Conservation (phyloP, 495 filamentous ascomycete genomes). For the Bombardia bombarda region DNA sequence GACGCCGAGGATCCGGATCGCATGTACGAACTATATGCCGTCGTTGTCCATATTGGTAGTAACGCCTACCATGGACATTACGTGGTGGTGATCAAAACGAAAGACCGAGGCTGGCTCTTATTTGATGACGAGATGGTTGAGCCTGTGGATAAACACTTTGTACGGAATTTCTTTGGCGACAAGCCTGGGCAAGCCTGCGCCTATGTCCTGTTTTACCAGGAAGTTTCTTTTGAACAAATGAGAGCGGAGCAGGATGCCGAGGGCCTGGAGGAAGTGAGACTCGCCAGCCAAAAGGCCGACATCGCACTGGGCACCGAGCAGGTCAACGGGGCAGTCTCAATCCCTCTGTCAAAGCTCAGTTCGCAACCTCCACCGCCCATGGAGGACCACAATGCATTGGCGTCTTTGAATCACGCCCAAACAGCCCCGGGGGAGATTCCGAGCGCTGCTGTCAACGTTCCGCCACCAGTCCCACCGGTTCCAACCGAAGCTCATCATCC, state of each 20-base stretch:
- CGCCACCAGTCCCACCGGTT: slow-evolving; percentile 22
- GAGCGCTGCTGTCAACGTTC: slow-evolving; percentile 1
- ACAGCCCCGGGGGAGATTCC: slow-evolving; percentile 46
- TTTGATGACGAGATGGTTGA: slow-evolving; percentile 99
- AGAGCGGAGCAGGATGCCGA: slow-evolving; percentile 76
- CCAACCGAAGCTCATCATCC: slow-evolving; percentile 10
- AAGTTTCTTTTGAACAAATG: slow-evolving; percentile 86
- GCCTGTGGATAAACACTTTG: slow-evolving; percentile 92
- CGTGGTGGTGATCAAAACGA: slow-evolving; percentile 94
- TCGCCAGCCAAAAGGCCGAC: slow-evolving; percentile 47
- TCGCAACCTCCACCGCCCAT: slow-evolving; percentile 29
- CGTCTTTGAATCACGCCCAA: slow-evolving; percentile 48
- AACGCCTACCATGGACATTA: slow-evolving; percentile 98
- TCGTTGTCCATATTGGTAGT: slow-evolving; percentile 98
- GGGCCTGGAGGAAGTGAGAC: slow-evolving; percentile 55
- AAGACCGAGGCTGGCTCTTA: slow-evolving; percentile 89
- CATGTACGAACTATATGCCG: slow-evolving; percentile 93
- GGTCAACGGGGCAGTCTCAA: slow-evolving; percentile 27
- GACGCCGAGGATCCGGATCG: slow-evolving; percentile 93
- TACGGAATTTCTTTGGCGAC: slow-evolving; percentile 96
- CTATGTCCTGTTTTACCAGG: slow-evolving; percentile 96
- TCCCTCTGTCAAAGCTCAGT: slow-evolving; percentile 29
- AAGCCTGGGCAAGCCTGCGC: slow-evolving; percentile 85
- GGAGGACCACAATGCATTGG: slow-evolving; percentile 47
- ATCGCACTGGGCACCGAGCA: slow-evolving; percentile 36